Base-by-base conservation (phyloP, 345 rosid species). In the Durio zibethinus region DNA sequence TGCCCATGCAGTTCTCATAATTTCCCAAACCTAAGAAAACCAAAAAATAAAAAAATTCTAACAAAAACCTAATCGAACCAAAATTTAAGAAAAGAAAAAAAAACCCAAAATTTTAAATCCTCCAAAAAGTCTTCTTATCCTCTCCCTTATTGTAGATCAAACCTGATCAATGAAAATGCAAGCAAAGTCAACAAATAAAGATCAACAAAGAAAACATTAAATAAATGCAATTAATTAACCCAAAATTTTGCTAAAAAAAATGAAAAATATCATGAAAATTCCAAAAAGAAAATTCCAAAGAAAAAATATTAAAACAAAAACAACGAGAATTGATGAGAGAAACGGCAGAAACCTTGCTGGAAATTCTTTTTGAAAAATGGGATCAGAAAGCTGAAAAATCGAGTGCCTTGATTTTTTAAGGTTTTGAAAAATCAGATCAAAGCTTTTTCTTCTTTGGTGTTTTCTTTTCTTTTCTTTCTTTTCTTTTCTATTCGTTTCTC, bases 1-100 rank as follows among this genome's bases (percentile, higher is more conserved):
- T 21, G 98, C 99, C 99, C 99, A 93, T 84, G 98, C 91, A 79
- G 88, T 81, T 70, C 85, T 87, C 73, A 77, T 93, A 89, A 81
- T 90, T 91, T 81, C 85, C 76, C 73, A 82, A 83, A 50, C 59
- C 75, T 52, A 72, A 47, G 40, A 52, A 52, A 68, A 14, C 14
- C 33, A 6, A 45, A 43, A 25, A 67, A 4, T 27, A 60, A 60
- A 27, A 45, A 27, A 31, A 20, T 25, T 29, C 45, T 52, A 69
- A 50, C 40, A 16, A 27, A n/a, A 52, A 33, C 15, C 61, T 52
- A 72, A 72, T 72, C 45, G 45, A 33, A 72, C 45, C 10, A 48
- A 71, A 71, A 5, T 31, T 3, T 1, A 47, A 61, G 31, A 61
- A 5, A 45, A 68, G 45, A 36, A 31, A 20, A 21, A 0, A n/a